A percentile compares a stretch with the other conserved stretches of the same genome.
phyloP scores from a whole-genome alignment of 1,284 basidiomycete genomes.

The Apiotrichum laibachii region DNA sequence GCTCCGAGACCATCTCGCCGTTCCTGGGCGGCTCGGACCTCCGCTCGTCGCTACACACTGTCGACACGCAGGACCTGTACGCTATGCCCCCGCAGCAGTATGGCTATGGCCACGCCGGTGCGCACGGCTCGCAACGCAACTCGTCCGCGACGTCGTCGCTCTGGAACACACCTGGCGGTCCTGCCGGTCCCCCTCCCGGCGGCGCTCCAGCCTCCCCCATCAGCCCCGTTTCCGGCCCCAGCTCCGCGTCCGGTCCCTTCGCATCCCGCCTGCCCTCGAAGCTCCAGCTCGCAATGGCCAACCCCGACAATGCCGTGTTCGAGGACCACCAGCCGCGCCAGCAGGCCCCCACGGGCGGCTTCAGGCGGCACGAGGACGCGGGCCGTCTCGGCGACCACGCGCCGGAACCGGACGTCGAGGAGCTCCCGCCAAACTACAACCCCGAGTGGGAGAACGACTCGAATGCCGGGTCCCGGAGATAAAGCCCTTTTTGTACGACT shows the following conservation, averaged over 20 bases:
- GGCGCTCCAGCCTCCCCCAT: background rate
- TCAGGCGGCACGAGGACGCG: slow-evolving; percentile 43
- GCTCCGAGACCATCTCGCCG: slow-evolving; percentile 33
- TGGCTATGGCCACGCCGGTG: background rate
- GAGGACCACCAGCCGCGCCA: slow-evolving; percentile 20
- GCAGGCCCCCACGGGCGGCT: slow-evolving; percentile 33
- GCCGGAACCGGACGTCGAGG: slow-evolving; percentile 28
- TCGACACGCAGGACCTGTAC: background rate
- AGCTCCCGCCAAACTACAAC: slow-evolving; percentile 44
- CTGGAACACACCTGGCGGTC: background rate
- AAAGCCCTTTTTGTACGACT: too few relatives aligned
- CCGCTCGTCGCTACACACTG: background rate
- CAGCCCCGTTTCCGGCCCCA: background rate
- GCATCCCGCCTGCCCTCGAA: slow-evolving; percentile 2
- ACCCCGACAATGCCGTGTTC: slow-evolving; percentile 1
- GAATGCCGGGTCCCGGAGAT: background rate
- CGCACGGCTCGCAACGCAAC: background rate
- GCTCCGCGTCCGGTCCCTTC: background rate
- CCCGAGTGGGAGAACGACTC: slow-evolving; percentile 31
- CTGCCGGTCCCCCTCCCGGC: background rate
- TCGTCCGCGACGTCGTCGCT: background rate
- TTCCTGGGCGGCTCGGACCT: slow-evolving; percentile 25
- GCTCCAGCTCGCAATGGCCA: slow-evolving; percentile 6
- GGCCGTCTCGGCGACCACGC: slow-evolving; percentile 19
- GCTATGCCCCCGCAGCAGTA: background rate